Conservation (phyloP, 805 yeast species). For the Suhomyces canberraensis region DNA sequence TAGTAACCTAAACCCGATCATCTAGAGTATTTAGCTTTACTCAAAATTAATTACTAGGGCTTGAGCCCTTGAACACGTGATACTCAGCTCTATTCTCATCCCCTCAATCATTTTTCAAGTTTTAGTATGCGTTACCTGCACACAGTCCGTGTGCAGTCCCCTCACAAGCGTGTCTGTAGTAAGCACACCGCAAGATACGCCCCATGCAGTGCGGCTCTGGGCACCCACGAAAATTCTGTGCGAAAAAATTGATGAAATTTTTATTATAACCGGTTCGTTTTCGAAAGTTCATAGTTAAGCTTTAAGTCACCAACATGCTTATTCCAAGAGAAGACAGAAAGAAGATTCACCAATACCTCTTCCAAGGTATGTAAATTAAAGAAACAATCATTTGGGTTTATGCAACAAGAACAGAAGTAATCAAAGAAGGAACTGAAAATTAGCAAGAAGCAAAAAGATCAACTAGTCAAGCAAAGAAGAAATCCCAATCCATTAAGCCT, state of each 20-base stretch:
- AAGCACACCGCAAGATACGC: not conserved
- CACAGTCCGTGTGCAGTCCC: too few species aligned
- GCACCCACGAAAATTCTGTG: conserved; percentile 5
- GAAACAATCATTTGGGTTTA: too few species aligned
- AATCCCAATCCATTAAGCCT: too few species aligned
- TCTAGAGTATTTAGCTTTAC: too few species aligned
- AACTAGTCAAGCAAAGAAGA: not conserved
- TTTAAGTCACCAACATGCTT: conserved; percentile 60
- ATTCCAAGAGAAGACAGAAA: conserved; percentile 99
- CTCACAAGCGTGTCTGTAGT: too few species aligned
- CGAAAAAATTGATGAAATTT: conserved; percentile 3
- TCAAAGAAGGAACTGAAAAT: not conserved
- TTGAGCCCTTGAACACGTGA: not conserved
- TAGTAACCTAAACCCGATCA: too few species aligned
- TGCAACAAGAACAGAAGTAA: not conserved
- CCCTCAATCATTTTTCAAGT: too few species aligned
- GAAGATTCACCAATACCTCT: conserved; percentile 98
- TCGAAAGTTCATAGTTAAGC: conserved; percentile 5
- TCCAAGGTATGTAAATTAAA: conserved; percentile 86
- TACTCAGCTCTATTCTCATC: too few species aligned
- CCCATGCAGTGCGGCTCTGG: conserved; percentile 4
- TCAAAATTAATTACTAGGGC: too few species aligned
- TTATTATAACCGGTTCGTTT: not conserved
- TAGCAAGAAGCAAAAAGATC: not conserved
- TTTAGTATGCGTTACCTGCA: too few species aligned